Evolutionary conservation across 345 rosid species (phyloP).

Genomic region (Boechera divaricarpa): DNA sequence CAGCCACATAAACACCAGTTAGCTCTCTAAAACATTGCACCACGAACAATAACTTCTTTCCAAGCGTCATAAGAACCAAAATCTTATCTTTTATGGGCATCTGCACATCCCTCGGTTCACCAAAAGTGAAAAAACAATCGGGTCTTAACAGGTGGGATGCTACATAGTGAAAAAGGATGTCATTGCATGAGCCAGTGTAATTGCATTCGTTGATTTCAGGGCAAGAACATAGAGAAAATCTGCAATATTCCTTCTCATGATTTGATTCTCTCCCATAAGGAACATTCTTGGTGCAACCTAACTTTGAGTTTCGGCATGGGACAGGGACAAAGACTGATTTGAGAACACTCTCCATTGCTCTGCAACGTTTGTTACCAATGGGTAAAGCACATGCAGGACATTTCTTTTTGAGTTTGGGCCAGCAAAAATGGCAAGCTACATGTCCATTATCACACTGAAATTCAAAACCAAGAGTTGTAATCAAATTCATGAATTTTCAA

Average conservation of each 20-base stretch:
- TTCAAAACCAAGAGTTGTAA: neutral
- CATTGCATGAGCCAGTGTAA: neutral
- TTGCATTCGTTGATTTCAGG: constrained; percentile 40
- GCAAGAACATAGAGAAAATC: constrained; percentile 52
- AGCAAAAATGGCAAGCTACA: constrained; percentile 52
- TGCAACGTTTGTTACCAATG: constrained; percentile 53
- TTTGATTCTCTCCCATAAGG: constrained; percentile 40
- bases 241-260: constrained; percentile 51
- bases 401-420: constrained; percentile 46
- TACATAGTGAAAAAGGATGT: neutral
- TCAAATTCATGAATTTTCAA: neutral
- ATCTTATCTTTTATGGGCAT: neutral
- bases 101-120: neutral
- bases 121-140: neutral
- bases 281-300: constrained; percentile 47
- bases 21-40: constrained; percentile 1
- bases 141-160: constrained; percentile 38
- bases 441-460: constrained; percentile 62
- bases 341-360: constrained; percentile 52
- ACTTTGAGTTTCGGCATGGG: constrained; percentile 46
- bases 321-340: constrained; percentile 43
- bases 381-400: constrained; percentile 43
- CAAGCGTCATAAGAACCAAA: neutral
- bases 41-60: neutral
- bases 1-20: neutral